A percentile compares a stretch with the other conserved stretches of the same genome.
Conservation (phyloP, 805 yeast genomes). For the Saturnispora bothae region DNA sequence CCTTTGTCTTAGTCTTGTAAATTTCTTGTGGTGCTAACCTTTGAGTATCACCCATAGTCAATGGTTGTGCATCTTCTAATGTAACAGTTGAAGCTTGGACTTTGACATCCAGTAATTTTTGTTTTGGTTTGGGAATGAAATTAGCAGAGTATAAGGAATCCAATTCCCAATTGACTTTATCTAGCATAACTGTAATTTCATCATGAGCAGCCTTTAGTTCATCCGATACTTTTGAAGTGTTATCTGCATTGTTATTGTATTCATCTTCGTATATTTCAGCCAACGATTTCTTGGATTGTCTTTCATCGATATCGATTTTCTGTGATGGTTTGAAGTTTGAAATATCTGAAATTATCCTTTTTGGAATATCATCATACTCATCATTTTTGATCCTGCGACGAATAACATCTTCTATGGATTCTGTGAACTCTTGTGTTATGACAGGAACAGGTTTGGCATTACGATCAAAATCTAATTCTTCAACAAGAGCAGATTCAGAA, state of each 20-base stretch:
- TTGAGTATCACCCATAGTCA: slow-evolving; percentile 60
- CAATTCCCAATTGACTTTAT: slow-evolving; percentile 53
- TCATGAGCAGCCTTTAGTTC: slow-evolving; percentile 64
- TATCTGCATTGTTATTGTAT: slow-evolving; percentile 34
- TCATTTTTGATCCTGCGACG: slow-evolving; percentile 65
- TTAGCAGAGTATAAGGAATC: slow-evolving; percentile 93
- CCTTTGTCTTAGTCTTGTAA: slow-evolving; percentile 40
- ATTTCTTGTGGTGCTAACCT: slow-evolving; percentile 94
- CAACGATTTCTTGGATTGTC: slow-evolving; percentile 75
- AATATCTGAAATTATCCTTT: slow-evolving; percentile 56
- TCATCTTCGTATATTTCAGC: slow-evolving; percentile 92
- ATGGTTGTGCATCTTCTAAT: slow-evolving; percentile 96
- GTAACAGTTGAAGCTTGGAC: slow-evolving; percentile 72
- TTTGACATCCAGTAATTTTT: slow-evolving; percentile 69
- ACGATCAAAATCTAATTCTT: slow-evolving; percentile 81
- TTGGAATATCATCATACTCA: slow-evolving; percentile 78
- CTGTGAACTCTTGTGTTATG: slow-evolving; percentile 81
- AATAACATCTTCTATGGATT: slow-evolving; percentile 78
- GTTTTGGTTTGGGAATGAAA: slow-evolving; percentile 83
- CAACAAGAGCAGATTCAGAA: slow-evolving; percentile 70
- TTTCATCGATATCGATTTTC: slow-evolving; percentile 62
- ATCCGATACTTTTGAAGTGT: slow-evolving; percentile 34
- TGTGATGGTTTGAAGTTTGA: slow-evolving; percentile 48
- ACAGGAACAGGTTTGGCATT: slow-evolving; percentile 94
- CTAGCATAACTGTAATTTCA: slow-evolving; percentile 62